Base-by-base conservation (phyloP, 345 rosid genomes). In the Brassica rapa region DNA sequence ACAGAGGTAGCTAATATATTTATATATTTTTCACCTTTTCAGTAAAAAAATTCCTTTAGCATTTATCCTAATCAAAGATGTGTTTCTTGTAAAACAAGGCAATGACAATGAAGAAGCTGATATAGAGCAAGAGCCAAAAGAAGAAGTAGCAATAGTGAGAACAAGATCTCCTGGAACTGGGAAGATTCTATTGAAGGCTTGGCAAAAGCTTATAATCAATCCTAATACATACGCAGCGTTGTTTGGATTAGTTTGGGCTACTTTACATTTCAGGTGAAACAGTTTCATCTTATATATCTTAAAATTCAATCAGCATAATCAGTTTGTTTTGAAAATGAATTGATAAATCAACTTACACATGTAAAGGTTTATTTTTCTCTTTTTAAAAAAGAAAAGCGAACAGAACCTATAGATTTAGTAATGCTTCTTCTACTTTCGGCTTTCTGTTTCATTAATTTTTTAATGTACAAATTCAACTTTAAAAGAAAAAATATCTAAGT, bases 181-280 rank as follows among this genome's bases (percentile, higher is more conserved):
- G 80, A 62, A 67, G 66, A 80, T 92, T 83, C 67, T 94, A 51
- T 74, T 83, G 69, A 86, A 82, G 51, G 97, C 90, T 69, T 92
- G 86, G 73, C 86, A 63, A 86, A 91, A 89, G 77, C 93, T 92
- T 53, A 39, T 89, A 43, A 41, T 62, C 56, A 94, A 92, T 80
- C 98, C 98, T 60, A 94, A 94, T 68, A 89, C 92, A 29, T 87
- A 92, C 83, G 93, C 94, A 70, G 84, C 98, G 65, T 16, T 87
- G 43, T 8, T 86, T 32, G 97, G 89, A 69, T 84, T 94, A 30
- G 80, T 88, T 15, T 94, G 97, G 98, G 91, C 98, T 59, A 79
- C 86, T 83, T 80, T 94, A 77, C 91, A 87, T 46, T 92, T 88
- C 89, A 88, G 90, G 98, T 90, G 46, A 15, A 41, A 62, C 23